phyloP scores from a whole-genome alignment of 495 filamentous ascomycete genomes.

The Lophium mytilinum region DNA sequence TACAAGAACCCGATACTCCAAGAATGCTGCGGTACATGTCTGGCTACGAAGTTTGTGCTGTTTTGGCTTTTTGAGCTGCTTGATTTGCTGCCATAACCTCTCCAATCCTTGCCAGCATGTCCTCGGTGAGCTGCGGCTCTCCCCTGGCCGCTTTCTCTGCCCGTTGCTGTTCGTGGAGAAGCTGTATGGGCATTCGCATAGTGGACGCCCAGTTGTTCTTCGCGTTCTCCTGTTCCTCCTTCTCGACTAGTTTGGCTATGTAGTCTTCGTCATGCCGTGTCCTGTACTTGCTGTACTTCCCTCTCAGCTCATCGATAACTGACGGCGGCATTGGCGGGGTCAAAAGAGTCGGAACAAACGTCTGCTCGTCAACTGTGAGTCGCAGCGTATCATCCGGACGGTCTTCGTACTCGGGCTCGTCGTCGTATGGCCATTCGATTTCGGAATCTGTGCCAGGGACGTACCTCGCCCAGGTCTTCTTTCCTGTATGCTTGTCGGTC shows the following conservation, averaged over 20 bases:
- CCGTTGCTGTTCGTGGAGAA: slow-evolving; percentile 36
- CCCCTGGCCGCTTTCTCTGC: slow-evolving; percentile 37
- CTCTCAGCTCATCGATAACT: slow-evolving; percentile 81
- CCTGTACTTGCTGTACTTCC: slow-evolving; percentile 76
- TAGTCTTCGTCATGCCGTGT: slow-evolving; percentile 68
- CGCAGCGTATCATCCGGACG: slow-evolving; percentile 61
- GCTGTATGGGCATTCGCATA: slow-evolving; percentile 48
- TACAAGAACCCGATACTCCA: neutral
- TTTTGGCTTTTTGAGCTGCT: neutral
- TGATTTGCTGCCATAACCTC: slow-evolving; percentile 52
- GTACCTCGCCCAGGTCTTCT: slow-evolving; percentile 40
- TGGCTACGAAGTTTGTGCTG: neutral
- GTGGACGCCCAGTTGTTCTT: slow-evolving; percentile 48
- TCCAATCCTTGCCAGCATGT: slow-evolving; percentile 59
- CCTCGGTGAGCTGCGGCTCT: slow-evolving; percentile 44
- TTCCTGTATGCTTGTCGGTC: slow-evolving; percentile 39
- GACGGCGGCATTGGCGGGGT: slow-evolving; percentile 66
- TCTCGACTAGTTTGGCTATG: slow-evolving; percentile 49
- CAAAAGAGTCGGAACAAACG: slow-evolving; percentile 67
- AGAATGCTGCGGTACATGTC: neutral
- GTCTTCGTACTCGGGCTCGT: slow-evolving; percentile 44
- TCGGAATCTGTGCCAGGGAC: slow-evolving; percentile 53
- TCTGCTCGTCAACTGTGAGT: slow-evolving; percentile 63
- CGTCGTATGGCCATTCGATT: slow-evolving; percentile 26
- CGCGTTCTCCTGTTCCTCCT: slow-evolving; percentile 46